phyloP scores from a whole-genome alignment of 805 yeast genomes.

The Suhomyces vadensis region DNA sequence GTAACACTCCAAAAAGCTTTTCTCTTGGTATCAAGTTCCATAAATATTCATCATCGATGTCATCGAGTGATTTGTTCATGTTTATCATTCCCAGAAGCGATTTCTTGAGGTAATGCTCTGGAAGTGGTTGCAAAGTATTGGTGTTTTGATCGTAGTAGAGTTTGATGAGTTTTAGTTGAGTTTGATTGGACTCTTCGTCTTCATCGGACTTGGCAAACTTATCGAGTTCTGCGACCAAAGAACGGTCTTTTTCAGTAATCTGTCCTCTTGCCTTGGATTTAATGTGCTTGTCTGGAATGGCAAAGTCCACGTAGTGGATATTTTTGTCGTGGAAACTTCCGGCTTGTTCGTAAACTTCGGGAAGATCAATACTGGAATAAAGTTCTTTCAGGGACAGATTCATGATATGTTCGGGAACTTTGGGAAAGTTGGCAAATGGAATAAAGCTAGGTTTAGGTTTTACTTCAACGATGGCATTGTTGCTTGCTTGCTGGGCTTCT shows the following conservation, averaged over 20 bases:
- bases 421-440: conserved; percentile 35
- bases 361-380: conserved; percentile 15
- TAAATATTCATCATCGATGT: conserved; percentile 40
- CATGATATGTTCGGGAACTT: conserved; percentile 22
- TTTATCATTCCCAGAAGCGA: conserved; percentile 42
- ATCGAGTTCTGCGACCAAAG: conserved; percentile 28
- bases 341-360: background rate
- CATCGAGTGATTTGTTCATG: conserved; percentile 34
- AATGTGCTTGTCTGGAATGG: conserved; percentile 27
- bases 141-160: conserved; percentile 31
- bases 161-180: conserved; percentile 24
- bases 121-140: conserved; percentile 25
- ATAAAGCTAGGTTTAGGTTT: conserved; percentile 17
- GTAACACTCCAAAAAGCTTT: conserved; percentile 35
- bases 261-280: conserved; percentile 21
- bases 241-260: conserved; percentile 26
- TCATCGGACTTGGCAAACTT: conserved; percentile 21
- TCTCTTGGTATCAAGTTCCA: conserved; percentile 41
- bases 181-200: conserved; percentile 23
- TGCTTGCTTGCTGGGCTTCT: conserved; percentile 4
- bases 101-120: conserved; percentile 40
- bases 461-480: background rate
- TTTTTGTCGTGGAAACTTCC: background rate
- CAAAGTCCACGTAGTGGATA: conserved; percentile 19
- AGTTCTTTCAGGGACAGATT: conserved; percentile 20